Percentiles rank a stretch among this genome's conserved stretches.
These are phyloP conservation scores for Cryphonectria radicalis DNA, from an alignment of 2,329 filamentous ascomycete genomes.

Conservation along the genomic window DNA sequence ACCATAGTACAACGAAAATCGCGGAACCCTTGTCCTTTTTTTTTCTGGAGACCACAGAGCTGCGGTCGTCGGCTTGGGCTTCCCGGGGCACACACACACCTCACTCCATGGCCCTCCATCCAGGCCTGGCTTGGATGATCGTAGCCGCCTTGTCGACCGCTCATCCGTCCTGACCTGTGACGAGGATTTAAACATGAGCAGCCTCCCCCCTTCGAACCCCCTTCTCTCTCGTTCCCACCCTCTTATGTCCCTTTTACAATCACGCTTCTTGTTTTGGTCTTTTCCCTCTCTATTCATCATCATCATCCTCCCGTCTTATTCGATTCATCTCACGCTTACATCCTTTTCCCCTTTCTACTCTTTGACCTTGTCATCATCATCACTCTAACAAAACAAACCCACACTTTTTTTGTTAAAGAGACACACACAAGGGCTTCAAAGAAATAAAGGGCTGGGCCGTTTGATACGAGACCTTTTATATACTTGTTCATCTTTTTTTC, in stretches of 20 bases:
- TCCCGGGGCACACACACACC: slow-evolving; percentile 15
- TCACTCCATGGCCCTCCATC: slow-evolving; percentile 18
- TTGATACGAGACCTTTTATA: slow-evolving; percentile 29
- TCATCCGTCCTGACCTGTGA: slow-evolving; percentile 27
- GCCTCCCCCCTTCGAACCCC: slow-evolving; percentile 15
- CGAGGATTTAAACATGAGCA: slow-evolving; percentile 30
- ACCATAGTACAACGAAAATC: background rate
- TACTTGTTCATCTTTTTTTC: slow-evolving; percentile 21
- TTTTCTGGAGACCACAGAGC: slow-evolving; percentile 11
- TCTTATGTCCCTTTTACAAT: slow-evolving; percentile 6
- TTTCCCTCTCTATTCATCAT: background rate
- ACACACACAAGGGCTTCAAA: slow-evolving; percentile 9
- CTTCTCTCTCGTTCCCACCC: background rate
- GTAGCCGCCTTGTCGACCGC: slow-evolving; percentile 27
- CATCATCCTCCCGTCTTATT: slow-evolving; percentile 4
- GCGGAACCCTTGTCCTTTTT: slow-evolving; percentile 12
- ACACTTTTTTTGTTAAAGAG: slow-evolving; percentile 14
- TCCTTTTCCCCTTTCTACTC: slow-evolving; percentile 11
- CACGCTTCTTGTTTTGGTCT: slow-evolving; percentile 22
- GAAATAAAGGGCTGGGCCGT: slow-evolving; percentile 24
- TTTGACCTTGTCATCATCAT: background rate
- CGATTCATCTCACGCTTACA: slow-evolving; percentile 7
- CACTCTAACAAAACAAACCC: background rate
- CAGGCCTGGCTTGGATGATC: slow-evolving; percentile 26
- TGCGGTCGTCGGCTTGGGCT: slow-evolving; percentile 23